Evolutionary conservation across 2,329 filamentous ascomycete species (phyloP), one percentile per base, ranked within the genome.

Genomic region (Pleomassaria siparia): DNA sequence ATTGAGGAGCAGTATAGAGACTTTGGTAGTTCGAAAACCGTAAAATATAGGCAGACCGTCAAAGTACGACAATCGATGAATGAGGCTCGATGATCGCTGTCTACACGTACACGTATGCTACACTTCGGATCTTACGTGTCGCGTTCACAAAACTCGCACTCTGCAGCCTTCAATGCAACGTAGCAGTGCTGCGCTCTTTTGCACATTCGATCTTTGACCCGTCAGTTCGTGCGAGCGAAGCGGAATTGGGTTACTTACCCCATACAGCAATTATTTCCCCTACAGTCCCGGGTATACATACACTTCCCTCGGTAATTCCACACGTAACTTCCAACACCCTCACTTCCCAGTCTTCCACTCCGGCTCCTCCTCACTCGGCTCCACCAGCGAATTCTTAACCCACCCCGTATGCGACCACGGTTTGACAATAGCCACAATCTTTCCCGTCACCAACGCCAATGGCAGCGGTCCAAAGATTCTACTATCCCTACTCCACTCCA

Each of bases 381-480:
- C 46, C 13, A 15, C 15, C 33, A 46, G 10, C 29, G 22, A 44
- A 46, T 49, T 45, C 37, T 56, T 62, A 12, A 69, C 28, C 64
- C 60, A 65, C 43, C 59, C 66, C n/a, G 49, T 50, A 15, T 58
- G 55, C 18, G 50, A 39, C 40, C 43, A 54, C 18, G 67, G 64
- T 43, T 50, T 50, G 3, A 64, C 35, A 21, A 64, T 63, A 46
- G 58, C 53, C 80, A 92, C 73, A 2, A 94, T 85, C 68, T 95
- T 97, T 39, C 91, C 91, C 60, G 81, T 85, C 36, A 99, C 82
- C 54, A 99, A 74, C 1, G 83, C 92, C 64, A 99, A 74, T 0
- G 94, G 94, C 22, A 99, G 69, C 0, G 94, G 90, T 0, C 94
- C 94, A 73, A 87, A 96, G 32, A 85, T 77, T 52, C 94, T 84